Evolutionary conservation across 805 yeast species (phyloP), one percentile per base, ranked within the genome.

Genomic region (Ogataea zsoltii): DNA sequence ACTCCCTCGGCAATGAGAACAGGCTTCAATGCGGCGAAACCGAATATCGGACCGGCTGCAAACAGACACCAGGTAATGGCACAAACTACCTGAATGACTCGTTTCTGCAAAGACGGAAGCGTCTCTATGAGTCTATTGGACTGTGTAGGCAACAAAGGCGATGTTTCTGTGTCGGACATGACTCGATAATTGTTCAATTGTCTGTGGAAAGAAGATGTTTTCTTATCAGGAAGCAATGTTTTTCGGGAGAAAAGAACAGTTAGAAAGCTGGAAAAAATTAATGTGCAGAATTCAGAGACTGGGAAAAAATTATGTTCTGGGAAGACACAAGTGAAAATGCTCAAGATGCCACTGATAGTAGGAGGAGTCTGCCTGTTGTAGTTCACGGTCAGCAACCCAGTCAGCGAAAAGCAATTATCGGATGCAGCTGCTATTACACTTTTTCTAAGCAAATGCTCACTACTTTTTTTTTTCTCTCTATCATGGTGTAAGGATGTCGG

Each of bases 41-140:
- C 98, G 72, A 91, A 91, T 12, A 91, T 83, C 1, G 95, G 89
- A 5, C 97, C 98, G 0, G 96, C 97, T 0, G 96, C 89, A 31
- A 88, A 71, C 12, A 91, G 68, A 68, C 97, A 92, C 96, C 96
- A 91, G 0, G 74, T 44, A 14, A 88, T 77, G 23, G 97, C 91
- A 66, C 96, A 87, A 2, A 60, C 38, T 10, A 87, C 76, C 62
- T 89, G 96, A 2, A 73, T 45, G 9, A 73, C 42, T 50, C 81
- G 65, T 10, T 52, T 46, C 10, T 48, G 46, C 14, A 61, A 41
- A 1, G 69, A 39, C 1, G 68, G 68, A 4, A 62, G 49, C 4
- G 29, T 29, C 35, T 42, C 42, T 18, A 18, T 33, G 12, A 43
- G 10, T 1, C 48, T 32, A 4, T 47, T 38, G 3, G 41, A 23